Percentiles rank a stretch among this genome's conserved stretches.
phyloP scores from a whole-genome alignment of 2,329 filamentous ascomycete genomes.

The Aspergillus japonicus region DNA sequence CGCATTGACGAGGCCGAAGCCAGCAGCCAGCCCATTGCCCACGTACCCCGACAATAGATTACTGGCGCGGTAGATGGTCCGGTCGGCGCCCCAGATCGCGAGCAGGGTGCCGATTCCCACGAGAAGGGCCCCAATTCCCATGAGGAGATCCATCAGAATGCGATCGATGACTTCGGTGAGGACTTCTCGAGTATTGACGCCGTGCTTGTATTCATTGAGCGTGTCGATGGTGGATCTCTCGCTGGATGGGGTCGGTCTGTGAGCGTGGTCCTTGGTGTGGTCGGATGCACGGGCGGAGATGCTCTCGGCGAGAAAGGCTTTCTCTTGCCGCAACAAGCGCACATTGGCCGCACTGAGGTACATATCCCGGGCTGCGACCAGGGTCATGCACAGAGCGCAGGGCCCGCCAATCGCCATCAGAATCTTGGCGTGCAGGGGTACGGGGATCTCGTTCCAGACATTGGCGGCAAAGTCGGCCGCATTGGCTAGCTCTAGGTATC shows the following conservation, averaged over 20 bases:
- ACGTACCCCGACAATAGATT: slow-evolving; percentile 58
- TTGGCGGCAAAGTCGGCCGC: slow-evolving; percentile 59
- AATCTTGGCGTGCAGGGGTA: slow-evolving; percentile 50
- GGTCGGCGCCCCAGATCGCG: slow-evolving; percentile 53
- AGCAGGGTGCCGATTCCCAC: slow-evolving; percentile 55
- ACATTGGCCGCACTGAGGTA: slow-evolving; percentile 49
- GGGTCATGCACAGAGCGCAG: slow-evolving; percentile 45
- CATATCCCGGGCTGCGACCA: slow-evolving; percentile 50
- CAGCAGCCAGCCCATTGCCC: slow-evolving; percentile 52
- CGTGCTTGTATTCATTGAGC: slow-evolving; percentile 24
- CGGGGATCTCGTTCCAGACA: slow-evolving; percentile 55
- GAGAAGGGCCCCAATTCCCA: slow-evolving; percentile 52
- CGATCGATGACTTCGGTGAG: slow-evolving; percentile 54
- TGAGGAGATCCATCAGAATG: slow-evolving; percentile 51
- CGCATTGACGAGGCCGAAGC: slow-evolving; percentile 52
- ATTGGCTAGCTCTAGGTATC: slow-evolving; percentile 57
- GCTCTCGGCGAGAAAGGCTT: slow-evolving; percentile 28
- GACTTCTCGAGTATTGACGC: slow-evolving; percentile 51
- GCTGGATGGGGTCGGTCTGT: slow-evolving; percentile 18
- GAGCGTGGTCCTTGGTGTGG: slow-evolving; percentile 13
- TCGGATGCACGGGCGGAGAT: slow-evolving; percentile 3
- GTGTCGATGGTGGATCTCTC: slow-evolving; percentile 32
- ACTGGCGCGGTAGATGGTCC: slow-evolving; percentile 45
- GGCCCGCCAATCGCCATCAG: slow-evolving; percentile 54
- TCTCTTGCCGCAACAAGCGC: slow-evolving; percentile 46